phyloP scores from a whole-genome alignment of 129 eudicot genomes.

The Oenanthe sinensis region DNA sequence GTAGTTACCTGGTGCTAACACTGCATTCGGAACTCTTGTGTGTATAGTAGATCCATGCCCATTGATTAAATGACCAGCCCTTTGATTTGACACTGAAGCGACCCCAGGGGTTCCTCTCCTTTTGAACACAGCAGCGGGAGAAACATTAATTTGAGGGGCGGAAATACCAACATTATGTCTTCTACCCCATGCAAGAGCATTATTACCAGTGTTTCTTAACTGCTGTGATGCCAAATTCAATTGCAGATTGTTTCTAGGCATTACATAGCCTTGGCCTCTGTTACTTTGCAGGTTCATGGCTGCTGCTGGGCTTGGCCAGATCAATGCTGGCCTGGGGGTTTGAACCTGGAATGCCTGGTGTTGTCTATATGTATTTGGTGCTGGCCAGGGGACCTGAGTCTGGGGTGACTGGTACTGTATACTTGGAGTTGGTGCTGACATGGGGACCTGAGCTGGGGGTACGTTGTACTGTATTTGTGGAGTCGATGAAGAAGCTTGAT shows the following conservation, averaged over 20 bases:
- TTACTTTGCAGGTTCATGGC: constrained; percentile 22
- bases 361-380: constrained; percentile 6
- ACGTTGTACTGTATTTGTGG: constrained; percentile 8
- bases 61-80: constrained; percentile 9
- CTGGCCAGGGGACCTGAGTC: constrained; percentile 17
- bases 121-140: constrained; percentile 34
- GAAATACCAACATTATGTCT: constrained; percentile 18
- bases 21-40: neutral
- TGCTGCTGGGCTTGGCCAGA: constrained; percentile 25
- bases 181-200: constrained; percentile 19
- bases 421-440: constrained; percentile 9
- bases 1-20: constrained; percentile 7
- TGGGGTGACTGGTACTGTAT: constrained; percentile 15
- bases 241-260: constrained; percentile 32
- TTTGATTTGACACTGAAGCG: neutral
- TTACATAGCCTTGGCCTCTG: constrained; percentile 17
- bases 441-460: constrained; percentile 18
- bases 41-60: constrained; percentile 4
- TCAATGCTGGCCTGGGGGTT: constrained; percentile 17
- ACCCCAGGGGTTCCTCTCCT: constrained; percentile 26
- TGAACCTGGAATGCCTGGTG: constrained; percentile 15
- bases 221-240: constrained; percentile 29
- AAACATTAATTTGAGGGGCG: constrained; percentile 13
- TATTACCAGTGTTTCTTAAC: constrained; percentile 26
- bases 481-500: constrained; percentile 11